Conservation (phyloP, 192 early-diverging fungal species). For the Phlyctochytrium bullatum region DNA sequence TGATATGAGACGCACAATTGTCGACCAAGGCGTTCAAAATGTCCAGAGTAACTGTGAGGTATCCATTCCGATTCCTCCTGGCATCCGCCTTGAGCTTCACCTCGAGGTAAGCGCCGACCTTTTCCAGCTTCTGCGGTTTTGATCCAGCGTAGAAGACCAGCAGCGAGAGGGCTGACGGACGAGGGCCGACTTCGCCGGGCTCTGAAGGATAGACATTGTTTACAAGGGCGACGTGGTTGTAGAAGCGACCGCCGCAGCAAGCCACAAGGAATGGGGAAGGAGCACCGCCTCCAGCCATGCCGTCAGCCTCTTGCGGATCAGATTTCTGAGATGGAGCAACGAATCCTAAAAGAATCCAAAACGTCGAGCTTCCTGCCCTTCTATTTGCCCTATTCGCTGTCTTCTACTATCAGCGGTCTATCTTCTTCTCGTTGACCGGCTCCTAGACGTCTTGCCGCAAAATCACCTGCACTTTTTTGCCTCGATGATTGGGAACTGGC, state of each 20-base stretch:
- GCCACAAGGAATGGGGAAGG: no score
- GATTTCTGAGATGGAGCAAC: no score
- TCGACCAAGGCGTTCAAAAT: slow-evolving; percentile 72
- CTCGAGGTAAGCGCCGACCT: slow-evolving; percentile 82
- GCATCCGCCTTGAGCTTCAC: slow-evolving; percentile 67
- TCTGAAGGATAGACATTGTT: slow-evolving; percentile 50
- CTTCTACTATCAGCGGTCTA: no score
- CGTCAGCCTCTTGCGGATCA: no score
- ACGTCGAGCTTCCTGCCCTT: no score
- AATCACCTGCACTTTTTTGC: no score
- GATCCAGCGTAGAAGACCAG: slow-evolving; percentile 85
- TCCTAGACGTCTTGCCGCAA: no score
- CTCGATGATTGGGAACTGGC: no score
- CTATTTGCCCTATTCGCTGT: no score
- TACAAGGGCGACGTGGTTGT: slow-evolving; percentile 44
- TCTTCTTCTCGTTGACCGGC: no score
- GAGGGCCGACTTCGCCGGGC: slow-evolving; percentile 68
- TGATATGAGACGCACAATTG: slow-evolving; percentile 70
- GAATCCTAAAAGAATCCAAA: no score
- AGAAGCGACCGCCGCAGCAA: slow-evolving; percentile 1
- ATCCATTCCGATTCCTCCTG: slow-evolving; percentile 52
- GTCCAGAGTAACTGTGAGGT: slow-evolving; percentile 66
- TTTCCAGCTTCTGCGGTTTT: slow-evolving; percentile 85
- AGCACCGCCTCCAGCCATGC: no score
- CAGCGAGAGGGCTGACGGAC: slow-evolving; percentile 77